Conservation (phyloP, 768 basidiomycete genomes). For the Kwoniella shandongensis region DNA sequence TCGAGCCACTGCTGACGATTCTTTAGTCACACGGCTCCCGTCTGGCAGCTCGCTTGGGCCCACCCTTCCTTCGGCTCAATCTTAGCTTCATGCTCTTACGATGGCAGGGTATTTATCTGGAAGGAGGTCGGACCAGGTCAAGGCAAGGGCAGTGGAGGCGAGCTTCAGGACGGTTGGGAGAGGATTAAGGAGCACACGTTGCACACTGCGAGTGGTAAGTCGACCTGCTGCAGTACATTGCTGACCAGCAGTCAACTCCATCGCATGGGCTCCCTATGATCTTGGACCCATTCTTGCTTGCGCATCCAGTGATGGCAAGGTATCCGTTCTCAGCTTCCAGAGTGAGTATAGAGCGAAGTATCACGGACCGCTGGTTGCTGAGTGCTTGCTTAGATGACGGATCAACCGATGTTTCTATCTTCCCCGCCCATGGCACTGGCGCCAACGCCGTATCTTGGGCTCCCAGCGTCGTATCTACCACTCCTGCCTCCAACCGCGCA, state of each 20-base stretch:
- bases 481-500: constrained; percentile 43
- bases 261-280: constrained; percentile 99
- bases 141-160: constrained; percentile 38
- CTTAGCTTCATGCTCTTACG: constrained; percentile 96
- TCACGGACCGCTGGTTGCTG: no score
- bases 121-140: constrained; percentile 63
- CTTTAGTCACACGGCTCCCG: constrained; percentile 88
- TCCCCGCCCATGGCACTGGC: constrained; percentile 92
- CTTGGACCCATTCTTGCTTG: constrained; percentile 95
- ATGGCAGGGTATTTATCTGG: constrained; percentile 98
- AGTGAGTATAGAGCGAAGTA: constrained; percentile 69
- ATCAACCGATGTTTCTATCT: constrained; percentile 91
- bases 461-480: constrained; percentile 66
- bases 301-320: constrained; percentile 93
- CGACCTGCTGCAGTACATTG: background rate
- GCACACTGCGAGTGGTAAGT: constrained; percentile 86
- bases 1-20: background rate
- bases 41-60: constrained; percentile 98
- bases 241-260: constrained; percentile 77
- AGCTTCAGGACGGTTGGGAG: constrained; percentile 68
- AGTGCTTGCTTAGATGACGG: constrained; percentile 71
- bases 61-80: constrained; percentile 97
- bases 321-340: constrained; percentile 95
- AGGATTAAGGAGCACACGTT: constrained; percentile 94
- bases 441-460: constrained; percentile 99